Evolutionary conservation across 257 asterid genomes (phyloP).

Genomic region (Solanum megistacrolobum): DNA sequence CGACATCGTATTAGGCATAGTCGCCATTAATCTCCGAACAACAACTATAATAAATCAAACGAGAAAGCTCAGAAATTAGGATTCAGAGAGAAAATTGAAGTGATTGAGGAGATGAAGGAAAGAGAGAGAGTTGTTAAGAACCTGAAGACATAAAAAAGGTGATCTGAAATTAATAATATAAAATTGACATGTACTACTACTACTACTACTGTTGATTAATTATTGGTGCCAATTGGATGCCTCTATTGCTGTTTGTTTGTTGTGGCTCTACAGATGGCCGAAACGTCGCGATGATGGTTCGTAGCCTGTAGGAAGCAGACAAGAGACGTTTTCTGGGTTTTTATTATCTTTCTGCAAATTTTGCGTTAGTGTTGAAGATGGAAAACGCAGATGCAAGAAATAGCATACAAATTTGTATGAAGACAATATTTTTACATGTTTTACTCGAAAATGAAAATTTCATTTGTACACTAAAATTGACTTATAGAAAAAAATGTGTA

Average conservation of each 20-base stretch:
- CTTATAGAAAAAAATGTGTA: background rate
- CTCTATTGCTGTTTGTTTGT: background rate
- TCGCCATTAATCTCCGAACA: conserved; percentile 38
- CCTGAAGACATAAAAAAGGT: conserved; percentile 6
- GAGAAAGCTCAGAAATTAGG: background rate
- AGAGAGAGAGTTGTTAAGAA: background rate
- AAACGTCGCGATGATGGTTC: background rate
- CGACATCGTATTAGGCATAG: conserved; percentile 38
- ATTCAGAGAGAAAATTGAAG: background rate
- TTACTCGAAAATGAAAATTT: background rate
- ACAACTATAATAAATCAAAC: conserved; percentile 3
- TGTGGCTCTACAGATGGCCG: background rate
- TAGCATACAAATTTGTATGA: background rate
- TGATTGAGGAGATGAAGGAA: background rate
- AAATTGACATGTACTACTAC: background rate
- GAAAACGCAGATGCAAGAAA: background rate
- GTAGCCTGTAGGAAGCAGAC: background rate
- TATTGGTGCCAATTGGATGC: background rate
- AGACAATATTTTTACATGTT: background rate
- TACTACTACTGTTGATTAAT: background rate
- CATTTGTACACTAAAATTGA: background rate
- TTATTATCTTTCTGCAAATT: background rate
- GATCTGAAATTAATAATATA: background rate
- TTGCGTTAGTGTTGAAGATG: background rate
- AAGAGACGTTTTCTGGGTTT: background rate